A percentile compares a stretch with the other conserved stretches of the same genome.
Evolutionary conservation across 1,284 basidiomycete genomes (phyloP).

Genomic region (Sanghuangporus sanghuang): DNA sequence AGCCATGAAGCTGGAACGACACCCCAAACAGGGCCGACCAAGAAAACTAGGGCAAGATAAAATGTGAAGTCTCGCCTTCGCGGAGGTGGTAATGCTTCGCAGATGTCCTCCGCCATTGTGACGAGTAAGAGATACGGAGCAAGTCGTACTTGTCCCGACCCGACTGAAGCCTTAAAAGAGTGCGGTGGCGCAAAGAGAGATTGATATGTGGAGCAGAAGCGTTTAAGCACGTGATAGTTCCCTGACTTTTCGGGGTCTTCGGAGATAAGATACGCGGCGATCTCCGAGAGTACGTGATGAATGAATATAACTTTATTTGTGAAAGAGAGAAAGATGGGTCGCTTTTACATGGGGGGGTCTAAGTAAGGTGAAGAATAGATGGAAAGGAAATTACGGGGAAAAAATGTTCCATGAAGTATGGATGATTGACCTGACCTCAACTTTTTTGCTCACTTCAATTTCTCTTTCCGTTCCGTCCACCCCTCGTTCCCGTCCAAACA

Average conservation of each 20-base stretch:
- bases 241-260: neutral
- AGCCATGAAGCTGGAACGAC: conserved; percentile 66
- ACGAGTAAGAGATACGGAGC: neutral
- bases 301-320: too few species aligned
- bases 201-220: neutral
- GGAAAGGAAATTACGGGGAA: too few species aligned
- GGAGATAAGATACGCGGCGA: conserved; percentile 1
- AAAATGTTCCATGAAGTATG: too few species aligned
- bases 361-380: too few species aligned
- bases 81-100: conserved; percentile 34
- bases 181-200: neutral
- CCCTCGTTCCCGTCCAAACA: conserved; percentile 30
- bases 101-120: conserved; percentile 28
- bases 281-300: neutral
- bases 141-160: neutral
- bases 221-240: conserved; percentile 4
- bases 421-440: conserved; percentile 12
- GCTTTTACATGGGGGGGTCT: too few species aligned
- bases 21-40: conserved; percentile 69
- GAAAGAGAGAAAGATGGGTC: too few species aligned
- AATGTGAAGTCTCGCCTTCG: conserved; percentile 43
- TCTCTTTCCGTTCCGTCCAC: conserved; percentile 24
- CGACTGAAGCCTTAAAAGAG: too few species aligned
- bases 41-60: conserved; percentile 50
- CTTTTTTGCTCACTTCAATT: conserved; percentile 18